A percentile compares a stretch with the other conserved stretches of the same genome.
These are phyloP conservation scores for Theileria equi DNA, from an alignment of 169 alveolate species.

Conservation along the genomic window DNA sequence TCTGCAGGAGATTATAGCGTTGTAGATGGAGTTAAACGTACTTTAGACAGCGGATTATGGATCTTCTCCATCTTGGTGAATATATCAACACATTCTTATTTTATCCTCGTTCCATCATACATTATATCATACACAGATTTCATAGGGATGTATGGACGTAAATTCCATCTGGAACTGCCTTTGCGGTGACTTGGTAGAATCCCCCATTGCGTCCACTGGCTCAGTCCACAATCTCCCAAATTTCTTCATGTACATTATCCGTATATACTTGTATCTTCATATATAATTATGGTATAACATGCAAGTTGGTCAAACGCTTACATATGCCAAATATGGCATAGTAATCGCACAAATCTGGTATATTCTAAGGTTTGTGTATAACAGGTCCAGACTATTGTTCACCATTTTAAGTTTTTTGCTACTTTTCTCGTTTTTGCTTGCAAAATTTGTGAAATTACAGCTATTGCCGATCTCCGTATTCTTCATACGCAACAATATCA, in stretches of 20 bases:
- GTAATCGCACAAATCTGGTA: slow-evolving; percentile 3
- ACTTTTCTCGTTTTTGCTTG: background rate
- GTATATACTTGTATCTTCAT: too few species aligned
- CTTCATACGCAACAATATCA: background rate
- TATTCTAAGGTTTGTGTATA: background rate
- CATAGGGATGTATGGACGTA: too few species aligned
- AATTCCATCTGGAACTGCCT: too few species aligned
- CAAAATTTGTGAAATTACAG: slow-evolving; percentile 8
- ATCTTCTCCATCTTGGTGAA: slow-evolving; percentile 1
- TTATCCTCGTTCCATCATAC: background rate
- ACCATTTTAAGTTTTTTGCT: background rate
- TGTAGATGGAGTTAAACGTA: background rate
- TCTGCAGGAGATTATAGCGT: background rate
- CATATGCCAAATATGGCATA: background rate
- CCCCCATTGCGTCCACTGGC: too few species aligned
- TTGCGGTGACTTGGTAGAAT: too few species aligned
- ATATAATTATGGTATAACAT: too few species aligned
- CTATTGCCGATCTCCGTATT: slow-evolving; percentile 3
- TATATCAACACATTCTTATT: slow-evolving; percentile 3
- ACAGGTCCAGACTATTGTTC: background rate
- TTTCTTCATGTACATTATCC: too few species aligned
- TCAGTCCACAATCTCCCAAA: too few species aligned
- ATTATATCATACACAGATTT: too few species aligned
- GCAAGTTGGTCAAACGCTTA: too few species aligned
- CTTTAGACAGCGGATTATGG: slow-evolving; percentile 7